A percentile compares a stretch with the other conserved stretches of the same genome.
phyloP scores from a whole-genome alignment of 106 monocot species.

The Dendrobium nobile region DNA sequence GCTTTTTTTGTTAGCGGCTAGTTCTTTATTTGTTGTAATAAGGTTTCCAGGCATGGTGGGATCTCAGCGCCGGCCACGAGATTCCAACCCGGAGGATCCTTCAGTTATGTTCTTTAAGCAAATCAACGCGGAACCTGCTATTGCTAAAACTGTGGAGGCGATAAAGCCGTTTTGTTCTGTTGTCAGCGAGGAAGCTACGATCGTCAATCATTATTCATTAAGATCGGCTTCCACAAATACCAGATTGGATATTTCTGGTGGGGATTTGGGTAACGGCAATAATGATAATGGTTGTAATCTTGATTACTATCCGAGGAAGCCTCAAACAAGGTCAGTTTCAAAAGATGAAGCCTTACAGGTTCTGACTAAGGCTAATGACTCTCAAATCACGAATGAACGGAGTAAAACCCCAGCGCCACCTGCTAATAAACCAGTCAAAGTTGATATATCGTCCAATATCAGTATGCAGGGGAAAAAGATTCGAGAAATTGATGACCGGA shows the following conservation, averaged over 20 bases:
- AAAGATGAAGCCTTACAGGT: neutral
- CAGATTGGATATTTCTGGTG: neutral
- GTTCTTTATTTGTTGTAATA: neutral
- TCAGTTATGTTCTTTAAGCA: neutral
- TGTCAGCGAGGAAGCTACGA: neutral
- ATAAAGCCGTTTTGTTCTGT: neutral
- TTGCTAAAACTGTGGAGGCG: neutral
- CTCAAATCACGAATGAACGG: neutral
- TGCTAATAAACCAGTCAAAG: neutral
- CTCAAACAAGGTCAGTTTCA: neutral
- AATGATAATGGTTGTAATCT: neutral
- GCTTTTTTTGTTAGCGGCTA: neutral
- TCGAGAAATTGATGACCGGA: neutral
- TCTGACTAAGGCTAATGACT: neutral
- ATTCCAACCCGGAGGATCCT: neutral
- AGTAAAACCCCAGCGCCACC: neutral
- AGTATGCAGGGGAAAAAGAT: neutral
- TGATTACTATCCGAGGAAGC: neutral
- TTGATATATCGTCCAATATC: neutral
- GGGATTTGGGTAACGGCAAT: neutral
- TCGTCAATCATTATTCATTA: neutral
- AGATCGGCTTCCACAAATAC: neutral
- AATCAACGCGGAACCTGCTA: neutral
- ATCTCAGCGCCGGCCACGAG: neutral
- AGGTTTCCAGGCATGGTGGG: neutral